Conservation (phyloP, 441 rosid genomes). For the Corymbia citriodora region DNA sequence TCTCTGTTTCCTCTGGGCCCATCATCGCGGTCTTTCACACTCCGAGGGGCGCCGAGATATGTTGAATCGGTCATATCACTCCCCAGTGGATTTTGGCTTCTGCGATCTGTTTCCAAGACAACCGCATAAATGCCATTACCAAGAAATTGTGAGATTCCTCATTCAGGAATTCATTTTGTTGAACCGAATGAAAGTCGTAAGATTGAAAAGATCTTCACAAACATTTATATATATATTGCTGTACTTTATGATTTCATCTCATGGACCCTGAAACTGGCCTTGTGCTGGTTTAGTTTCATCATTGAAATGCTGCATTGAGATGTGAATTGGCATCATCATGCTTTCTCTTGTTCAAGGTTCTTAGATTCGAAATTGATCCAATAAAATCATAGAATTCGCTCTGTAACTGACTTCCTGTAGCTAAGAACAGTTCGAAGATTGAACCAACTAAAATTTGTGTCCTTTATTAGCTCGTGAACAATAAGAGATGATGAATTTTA, state of each 20-base stretch:
- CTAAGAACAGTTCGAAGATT: background rate
- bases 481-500: background rate
- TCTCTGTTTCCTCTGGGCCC: background rate
- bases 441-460: background rate
- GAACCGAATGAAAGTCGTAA: background rate
- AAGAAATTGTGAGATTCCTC: background rate
- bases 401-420: background rate
- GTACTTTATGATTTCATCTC: background rate
- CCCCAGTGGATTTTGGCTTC: background rate
- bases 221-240: background rate
- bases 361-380: background rate
- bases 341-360: background rate
- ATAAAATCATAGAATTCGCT: background rate
- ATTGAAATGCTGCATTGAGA: background rate
- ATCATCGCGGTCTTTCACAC: background rate
- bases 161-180: background rate
- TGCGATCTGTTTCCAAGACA: background rate
- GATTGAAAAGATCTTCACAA: background rate
- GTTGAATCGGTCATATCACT: background rate
- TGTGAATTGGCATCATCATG: background rate
- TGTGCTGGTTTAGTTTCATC: background rate
- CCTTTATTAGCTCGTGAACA: background rate
- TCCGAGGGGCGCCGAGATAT: background rate
- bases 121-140: background rate
- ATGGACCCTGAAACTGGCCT: background rate